Evolutionary conservation across 176 grass and related monocot genomes (phyloP).

Genomic region (Eleusine coracana): DNA sequence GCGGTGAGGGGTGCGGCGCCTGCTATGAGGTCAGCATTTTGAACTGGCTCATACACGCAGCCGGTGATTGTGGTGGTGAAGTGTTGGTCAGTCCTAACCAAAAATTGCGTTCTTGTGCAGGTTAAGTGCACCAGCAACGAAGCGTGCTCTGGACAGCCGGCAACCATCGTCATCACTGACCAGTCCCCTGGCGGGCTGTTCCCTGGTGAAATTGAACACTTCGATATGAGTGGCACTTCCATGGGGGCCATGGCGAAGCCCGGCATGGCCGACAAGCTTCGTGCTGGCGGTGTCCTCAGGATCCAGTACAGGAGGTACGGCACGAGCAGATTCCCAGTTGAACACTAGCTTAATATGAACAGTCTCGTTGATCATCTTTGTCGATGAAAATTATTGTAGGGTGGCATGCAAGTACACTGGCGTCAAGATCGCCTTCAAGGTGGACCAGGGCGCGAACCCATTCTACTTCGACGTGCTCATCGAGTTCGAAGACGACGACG

Average conservation of each 20-base stretch:
- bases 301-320: constrained; percentile 46
- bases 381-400: neutral
- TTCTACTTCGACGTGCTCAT: constrained; percentile 68
- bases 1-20: constrained; percentile 77
- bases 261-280: constrained; percentile 61
- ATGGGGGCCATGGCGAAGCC: constrained; percentile 72
- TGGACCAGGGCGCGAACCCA: constrained; percentile 64
- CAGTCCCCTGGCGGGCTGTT: constrained; percentile 51
- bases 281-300: constrained; percentile 57
- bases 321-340: neutral
- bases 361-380: neutral
- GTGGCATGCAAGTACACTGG: constrained; percentile 72
- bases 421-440: constrained; percentile 56
- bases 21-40: constrained; percentile 70
- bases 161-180: constrained; percentile 76
- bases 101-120: constrained; percentile 37
- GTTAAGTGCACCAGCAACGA: constrained; percentile 55
- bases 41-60: neutral
- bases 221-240: constrained; percentile 84
- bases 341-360: neutral
- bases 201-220: constrained; percentile 53
- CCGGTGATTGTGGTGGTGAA: neutral
- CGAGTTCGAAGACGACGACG: constrained; percentile 81
- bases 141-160: constrained; percentile 67
- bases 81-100: constrained; percentile 8